Conservation (phyloP, 345 rosid genomes). For the Ceriops decandra region DNA sequence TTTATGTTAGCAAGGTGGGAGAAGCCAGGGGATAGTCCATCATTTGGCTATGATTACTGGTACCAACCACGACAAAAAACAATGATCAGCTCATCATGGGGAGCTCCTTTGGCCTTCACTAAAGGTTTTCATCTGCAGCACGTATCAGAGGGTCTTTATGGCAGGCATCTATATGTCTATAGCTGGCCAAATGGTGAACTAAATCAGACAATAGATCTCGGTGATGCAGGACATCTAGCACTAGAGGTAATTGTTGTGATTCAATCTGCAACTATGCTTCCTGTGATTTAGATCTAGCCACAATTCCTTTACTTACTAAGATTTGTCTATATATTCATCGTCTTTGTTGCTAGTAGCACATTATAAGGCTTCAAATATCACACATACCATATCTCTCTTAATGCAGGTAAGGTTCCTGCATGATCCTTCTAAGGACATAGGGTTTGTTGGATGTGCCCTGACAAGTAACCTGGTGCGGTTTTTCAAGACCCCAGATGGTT, state of each 20-base stretch:
- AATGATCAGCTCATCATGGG: slow-evolving; percentile 93
- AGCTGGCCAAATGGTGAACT: slow-evolving; percentile 89
- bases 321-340: not conserved
- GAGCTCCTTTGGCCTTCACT: slow-evolving; percentile 82
- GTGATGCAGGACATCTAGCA: slow-evolving; percentile 69
- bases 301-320: not conserved
- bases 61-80: slow-evolving; percentile 90
- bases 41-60: slow-evolving; percentile 89
- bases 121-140: slow-evolving; percentile 77
- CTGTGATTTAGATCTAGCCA: not conserved
- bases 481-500: slow-evolving; percentile 66
- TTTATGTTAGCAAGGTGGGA: slow-evolving; percentile 65
- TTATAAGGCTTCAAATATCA: not conserved
- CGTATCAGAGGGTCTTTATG: slow-evolving; percentile 80
- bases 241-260: slow-evolving; percentile 50
- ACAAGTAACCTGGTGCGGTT: slow-evolving; percentile 78
- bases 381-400: slow-evolving; percentile 3
- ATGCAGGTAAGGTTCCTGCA: slow-evolving; percentile 83
- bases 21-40: slow-evolving; percentile 73
- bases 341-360: not conserved
- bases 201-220: slow-evolving; percentile 88
- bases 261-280: not conserved
- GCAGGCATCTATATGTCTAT: slow-evolving; percentile 75
- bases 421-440: slow-evolving; percentile 69
- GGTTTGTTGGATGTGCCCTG: slow-evolving; percentile 79